A percentile compares a stretch with the other conserved stretches of the same genome.
These are phyloP conservation scores for Malus asiatica DNA, from an alignment of 306 rosid genomes.

Conservation along the genomic window DNA sequence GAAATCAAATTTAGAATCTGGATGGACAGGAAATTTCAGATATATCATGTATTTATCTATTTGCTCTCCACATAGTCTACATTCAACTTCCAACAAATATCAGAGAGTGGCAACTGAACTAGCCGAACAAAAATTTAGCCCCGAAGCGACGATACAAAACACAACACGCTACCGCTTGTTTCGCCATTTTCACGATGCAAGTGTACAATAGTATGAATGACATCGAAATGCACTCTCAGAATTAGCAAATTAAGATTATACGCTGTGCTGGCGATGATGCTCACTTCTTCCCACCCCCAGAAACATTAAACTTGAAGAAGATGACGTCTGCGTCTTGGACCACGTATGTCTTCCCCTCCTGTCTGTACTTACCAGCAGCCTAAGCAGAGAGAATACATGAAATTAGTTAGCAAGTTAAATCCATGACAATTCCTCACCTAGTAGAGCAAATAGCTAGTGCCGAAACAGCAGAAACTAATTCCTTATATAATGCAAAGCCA, in stretches of 20 bases:
- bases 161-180: neutral
- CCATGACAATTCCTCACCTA: neutral
- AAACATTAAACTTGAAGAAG: conserved; percentile 91
- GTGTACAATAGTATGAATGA: conserved; percentile 8
- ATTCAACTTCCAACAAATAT: neutral
- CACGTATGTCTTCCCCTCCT: conserved; percentile 89
- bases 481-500: neutral
- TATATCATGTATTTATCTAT: conserved; percentile 3
- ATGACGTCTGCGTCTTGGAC: conserved; percentile 92
- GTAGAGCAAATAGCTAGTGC: neutral
- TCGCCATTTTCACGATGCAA: neutral
- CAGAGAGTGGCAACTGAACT: neutral
- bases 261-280: conserved; percentile 1
- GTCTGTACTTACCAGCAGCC: conserved; percentile 93
- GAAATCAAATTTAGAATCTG: neutral
- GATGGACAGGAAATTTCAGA: neutral
- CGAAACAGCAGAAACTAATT: neutral
- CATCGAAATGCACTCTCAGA: neutral
- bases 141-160: neutral
- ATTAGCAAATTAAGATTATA: neutral
- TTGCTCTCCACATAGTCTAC: neutral
- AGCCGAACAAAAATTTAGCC: neutral
- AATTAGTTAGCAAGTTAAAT: neutral
- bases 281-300: conserved; percentile 98
- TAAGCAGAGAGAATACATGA: conserved; percentile 2